Evolutionary conservation across 768 basidiomycete genomes (phyloP), one percentile per base, ranked within the genome.

Genomic region (Nidula microcarpa): DNA sequence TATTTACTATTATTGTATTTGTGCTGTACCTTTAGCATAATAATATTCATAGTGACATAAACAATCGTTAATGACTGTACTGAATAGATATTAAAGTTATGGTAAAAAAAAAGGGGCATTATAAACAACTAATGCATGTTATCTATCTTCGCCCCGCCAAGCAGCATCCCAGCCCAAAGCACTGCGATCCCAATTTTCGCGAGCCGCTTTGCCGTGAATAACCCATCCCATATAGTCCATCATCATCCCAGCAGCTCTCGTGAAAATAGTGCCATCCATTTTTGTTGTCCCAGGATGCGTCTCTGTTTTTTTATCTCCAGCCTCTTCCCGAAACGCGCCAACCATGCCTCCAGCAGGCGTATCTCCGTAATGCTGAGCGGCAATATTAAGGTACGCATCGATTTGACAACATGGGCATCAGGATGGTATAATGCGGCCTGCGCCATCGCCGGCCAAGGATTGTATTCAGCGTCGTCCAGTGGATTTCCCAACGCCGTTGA

Each of bases 151-250:
- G 32, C 60, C 52, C 10, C 65, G 72, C 84, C 83, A 85, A 9
- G 82, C 79, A 7, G 74, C 81, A 53, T 84, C 80, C 81, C 82
- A 85, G 0, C 82, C 83, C 39, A 84, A 65, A 3, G 74, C 82
- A 62, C 78, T 81, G 32, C 74, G 54, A 64, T 85, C 83, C 85
- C 85, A 85, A 34, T 59, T 52, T 1, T 60, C 41, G 14, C 78
- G 75, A 39, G 66, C 73, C 41, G 65, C 54, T 62, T 85, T 75
- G 3, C 83, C 83, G 65, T 77, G 67, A 6, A 69, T 61, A 1
- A 78, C 75, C 84, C 82, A 85, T 0, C 84, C 81, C 57, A 84
- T 63, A 10, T 68, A 75, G 46, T 82, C 70, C 76, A 81, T 74
- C 65, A 82, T 56, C 33, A 81, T 71, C 0, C 82, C 83, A 6